phyloP scores from a whole-genome alignment of 2,329 filamentous ascomycete genomes.

The Neopestalotiopsis sp. region DNA sequence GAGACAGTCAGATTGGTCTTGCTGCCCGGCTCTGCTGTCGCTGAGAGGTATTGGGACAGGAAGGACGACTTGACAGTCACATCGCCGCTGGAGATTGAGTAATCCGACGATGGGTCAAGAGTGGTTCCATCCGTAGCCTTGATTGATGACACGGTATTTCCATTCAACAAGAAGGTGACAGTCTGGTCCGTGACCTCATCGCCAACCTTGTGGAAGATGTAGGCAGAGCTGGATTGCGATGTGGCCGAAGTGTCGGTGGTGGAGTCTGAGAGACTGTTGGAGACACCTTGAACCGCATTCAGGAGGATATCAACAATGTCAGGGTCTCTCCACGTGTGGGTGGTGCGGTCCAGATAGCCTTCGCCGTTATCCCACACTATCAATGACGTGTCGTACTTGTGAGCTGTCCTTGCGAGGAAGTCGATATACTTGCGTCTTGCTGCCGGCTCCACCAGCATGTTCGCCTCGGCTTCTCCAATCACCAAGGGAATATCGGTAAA shows the following conservation, averaged over 20 bases:
- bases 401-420: constrained; percentile 52
- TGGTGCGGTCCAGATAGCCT: constrained; percentile 57
- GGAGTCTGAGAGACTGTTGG: constrained; percentile 57
- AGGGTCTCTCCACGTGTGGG: constrained; percentile 55
- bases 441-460: constrained; percentile 55
- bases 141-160: constrained; percentile 53
- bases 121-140: constrained; percentile 37
- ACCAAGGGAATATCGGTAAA: constrained; percentile 60
- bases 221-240: constrained; percentile 55
- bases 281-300: constrained; percentile 45
- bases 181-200: constrained; percentile 45
- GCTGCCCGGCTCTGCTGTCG: constrained; percentile 46
- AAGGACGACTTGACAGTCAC: constrained; percentile 55
- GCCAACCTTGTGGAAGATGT: constrained; percentile 58
- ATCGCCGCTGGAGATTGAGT: constrained; percentile 46
- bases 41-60: constrained; percentile 47
- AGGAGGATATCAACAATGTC: constrained; percentile 52
- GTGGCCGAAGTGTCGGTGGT: constrained; percentile 52
- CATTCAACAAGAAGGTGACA: constrained; percentile 58
- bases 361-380: constrained; percentile 65
- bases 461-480: constrained; percentile 63
- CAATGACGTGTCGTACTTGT: constrained; percentile 52
- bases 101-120: constrained; percentile 48
- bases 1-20: constrained; percentile 55
- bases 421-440: constrained; percentile 65